Evolutionary conservation across 75 land plant genomes (phyloP), one percentile per base, ranked within the genome.

Genomic region (Pinus albicaulis): DNA sequence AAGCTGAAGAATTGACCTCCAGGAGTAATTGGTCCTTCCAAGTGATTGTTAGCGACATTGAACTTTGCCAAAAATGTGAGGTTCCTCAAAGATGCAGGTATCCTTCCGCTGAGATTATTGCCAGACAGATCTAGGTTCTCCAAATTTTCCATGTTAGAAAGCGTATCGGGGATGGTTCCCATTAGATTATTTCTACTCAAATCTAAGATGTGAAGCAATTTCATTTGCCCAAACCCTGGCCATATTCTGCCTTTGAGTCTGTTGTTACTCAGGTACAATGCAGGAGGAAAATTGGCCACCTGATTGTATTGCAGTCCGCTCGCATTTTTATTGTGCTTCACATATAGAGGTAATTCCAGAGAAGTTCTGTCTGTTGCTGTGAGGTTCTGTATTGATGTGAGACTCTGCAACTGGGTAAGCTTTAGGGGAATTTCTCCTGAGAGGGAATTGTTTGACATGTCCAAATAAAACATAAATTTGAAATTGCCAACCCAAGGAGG

Each of bases 381-480:
- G 82, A 77, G 4, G 63, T 71, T 65, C 23, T 83, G 71, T 24
- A 3, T 25, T 57, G 84, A 80, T 73, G 76, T 74, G 57, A 93
- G 79, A 70, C 84, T 59, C 28, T 71, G 48, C 57, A 89, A 71
- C 57, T 75, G 73, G 7, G 79, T 76, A 56, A 89, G 75, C 7
- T 55, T 72, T 23, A 58, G 57, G 3, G 90, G 90, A 12, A 90
- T 80, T 7, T 53, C 73, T 6, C 92, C 90, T 23, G 76, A 57
- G 38, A 89, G 61, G 16, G 79, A 82, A 72, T 91, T 91, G 57
- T 89, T 82, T 4, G 93, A 88, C 25, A 91, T 53, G 77, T 89
- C 89, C 57, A 91, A 70, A 59, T 79, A 85, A 76, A 71, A 70
- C 24, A 89, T 70, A 28, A 60, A 34, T 0, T 76, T 17, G 26